Percentiles rank a stretch among this genome's conserved stretches.
Conservation (phyloP, 2,329 filamentous ascomycete genomes). For the Mollisia scopiformis region DNA sequence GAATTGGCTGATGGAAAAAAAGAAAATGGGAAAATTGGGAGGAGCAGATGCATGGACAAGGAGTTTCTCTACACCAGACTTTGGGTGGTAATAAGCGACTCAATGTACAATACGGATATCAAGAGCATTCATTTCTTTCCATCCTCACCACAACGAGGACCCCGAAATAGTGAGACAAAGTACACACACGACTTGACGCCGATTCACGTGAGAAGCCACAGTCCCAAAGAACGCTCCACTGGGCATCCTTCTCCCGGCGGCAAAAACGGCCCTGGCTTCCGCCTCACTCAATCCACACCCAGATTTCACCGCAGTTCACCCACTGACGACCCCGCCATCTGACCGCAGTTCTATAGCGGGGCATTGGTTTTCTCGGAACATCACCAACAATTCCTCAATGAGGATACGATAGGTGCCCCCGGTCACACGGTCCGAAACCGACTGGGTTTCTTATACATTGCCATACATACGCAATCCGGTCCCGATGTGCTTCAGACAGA, state of each 20-base stretch:
- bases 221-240: background rate
- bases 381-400: slow-evolving; percentile 16
- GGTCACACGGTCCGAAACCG: slow-evolving; percentile 30
- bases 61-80: slow-evolving; percentile 4
- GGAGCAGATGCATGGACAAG: slow-evolving; percentile 1
- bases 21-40: background rate
- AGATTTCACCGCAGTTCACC: slow-evolving; percentile 2
- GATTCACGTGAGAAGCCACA: background rate
- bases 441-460: slow-evolving; percentile 6
- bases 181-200: background rate
- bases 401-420: slow-evolving; percentile 23
- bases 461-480: background rate
- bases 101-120: slow-evolving; percentile 4
- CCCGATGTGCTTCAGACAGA: background rate
- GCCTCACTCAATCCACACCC: background rate
- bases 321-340: slow-evolving; percentile 24
- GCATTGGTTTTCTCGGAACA: slow-evolving; percentile 14
- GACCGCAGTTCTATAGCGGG: slow-evolving; percentile 18
- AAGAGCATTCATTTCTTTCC: background rate
- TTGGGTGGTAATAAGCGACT: slow-evolving; percentile 2
- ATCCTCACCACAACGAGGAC: background rate
- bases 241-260: slow-evolving; percentile 1
- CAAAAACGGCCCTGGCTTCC: background rate
- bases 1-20: background rate
- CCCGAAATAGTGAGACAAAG: background rate